These are phyloP conservation scores for Diaporthe vaccinii DNA, from an alignment of 2,329 filamentous ascomycete genomes.

Conservation along the genomic window DNA sequence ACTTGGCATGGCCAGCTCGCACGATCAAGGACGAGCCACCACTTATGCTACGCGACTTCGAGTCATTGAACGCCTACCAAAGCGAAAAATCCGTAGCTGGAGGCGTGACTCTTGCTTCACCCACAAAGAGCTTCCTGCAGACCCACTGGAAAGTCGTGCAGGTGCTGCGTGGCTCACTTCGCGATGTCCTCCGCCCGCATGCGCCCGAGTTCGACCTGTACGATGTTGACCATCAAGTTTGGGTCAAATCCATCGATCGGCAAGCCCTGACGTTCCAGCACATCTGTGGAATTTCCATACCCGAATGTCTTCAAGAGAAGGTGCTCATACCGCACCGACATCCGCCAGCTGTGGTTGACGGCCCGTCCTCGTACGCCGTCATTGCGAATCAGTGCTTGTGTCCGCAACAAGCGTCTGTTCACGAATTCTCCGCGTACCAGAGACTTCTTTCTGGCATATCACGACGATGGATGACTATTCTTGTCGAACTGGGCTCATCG, in stretches of 20 bases:
- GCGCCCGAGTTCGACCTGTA: constrained; percentile 22
- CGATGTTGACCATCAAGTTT: neutral
- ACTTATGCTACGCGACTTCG: constrained; percentile 41
- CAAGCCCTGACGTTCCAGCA: constrained; percentile 57
- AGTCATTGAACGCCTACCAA: constrained; percentile 41
- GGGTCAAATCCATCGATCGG: constrained; percentile 12
- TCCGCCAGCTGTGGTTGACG: constrained; percentile 48
- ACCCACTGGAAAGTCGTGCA: constrained; percentile 32
- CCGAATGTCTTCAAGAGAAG: constrained; percentile 43
- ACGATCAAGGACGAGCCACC: neutral
- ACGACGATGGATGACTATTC: constrained; percentile 62
- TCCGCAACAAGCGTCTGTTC: constrained; percentile 58
- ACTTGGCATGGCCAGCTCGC: constrained; percentile 45
- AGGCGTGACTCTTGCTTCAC: constrained; percentile 21
- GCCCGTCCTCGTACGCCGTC: constrained; percentile 67
- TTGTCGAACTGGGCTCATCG: constrained; percentile 64
- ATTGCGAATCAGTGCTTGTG: constrained; percentile 64
- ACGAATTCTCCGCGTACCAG: constrained; percentile 68
- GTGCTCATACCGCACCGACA: neutral
- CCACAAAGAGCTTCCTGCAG: constrained; percentile 28
- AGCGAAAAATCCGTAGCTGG: neutral
- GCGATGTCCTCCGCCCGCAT: constrained; percentile 23
- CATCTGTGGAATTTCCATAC: constrained; percentile 51
- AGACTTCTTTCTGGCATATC: constrained; percentile 59
- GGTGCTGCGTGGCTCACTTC: neutral